These are phyloP conservation scores for Schoenoplectus triqueter DNA, from an alignment of 202 grass and related monocot genomes.

Conservation along the genomic window DNA sequence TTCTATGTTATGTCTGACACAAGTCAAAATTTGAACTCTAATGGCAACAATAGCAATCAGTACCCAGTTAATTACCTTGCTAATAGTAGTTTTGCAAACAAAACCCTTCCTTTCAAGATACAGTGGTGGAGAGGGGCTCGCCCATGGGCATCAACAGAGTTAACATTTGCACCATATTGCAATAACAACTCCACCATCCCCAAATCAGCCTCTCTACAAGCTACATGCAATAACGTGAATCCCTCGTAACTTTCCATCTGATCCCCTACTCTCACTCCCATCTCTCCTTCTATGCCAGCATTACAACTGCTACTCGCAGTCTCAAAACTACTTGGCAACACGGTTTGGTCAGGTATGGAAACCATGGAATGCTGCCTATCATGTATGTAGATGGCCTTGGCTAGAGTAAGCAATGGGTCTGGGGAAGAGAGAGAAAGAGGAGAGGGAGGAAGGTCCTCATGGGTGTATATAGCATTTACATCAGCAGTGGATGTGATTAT, in stretches of 20 bases:
- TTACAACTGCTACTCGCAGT: conserved; percentile 21
- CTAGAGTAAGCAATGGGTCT: conserved; percentile 62
- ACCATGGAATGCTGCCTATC: conserved; percentile 59
- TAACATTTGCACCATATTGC: conserved; percentile 89
- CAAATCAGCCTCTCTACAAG: conserved; percentile 73
- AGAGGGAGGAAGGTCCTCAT: conserved; percentile 24
- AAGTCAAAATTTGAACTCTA: conserved; percentile 11
- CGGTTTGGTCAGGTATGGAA: conserved; percentile 35
- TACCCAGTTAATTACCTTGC: conserved; percentile 56
- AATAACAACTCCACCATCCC: conserved; percentile 95
- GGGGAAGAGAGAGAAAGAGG: conserved; percentile 35
- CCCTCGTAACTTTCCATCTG: conserved; percentile 61
- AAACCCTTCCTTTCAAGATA: conserved; percentile 67
- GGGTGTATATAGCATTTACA: conserved; percentile 67
- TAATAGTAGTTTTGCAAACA: conserved; percentile 66
- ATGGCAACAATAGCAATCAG: background rate
- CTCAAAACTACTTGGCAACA: conserved; percentile 23
- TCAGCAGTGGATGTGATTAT: conserved; percentile 75
- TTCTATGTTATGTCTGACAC: background rate
- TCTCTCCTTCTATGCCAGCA: background rate
- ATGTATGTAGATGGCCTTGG: conserved; percentile 81
- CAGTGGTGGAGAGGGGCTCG: conserved; percentile 91
- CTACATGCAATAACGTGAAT: conserved; percentile 84
- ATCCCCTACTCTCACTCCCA: conserved; percentile 39
- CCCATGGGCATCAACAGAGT: conserved; percentile 63